These are phyloP conservation scores for Pichia scutulata DNA, from an alignment of 805 yeast genomes.

Conservation along the genomic window DNA sequence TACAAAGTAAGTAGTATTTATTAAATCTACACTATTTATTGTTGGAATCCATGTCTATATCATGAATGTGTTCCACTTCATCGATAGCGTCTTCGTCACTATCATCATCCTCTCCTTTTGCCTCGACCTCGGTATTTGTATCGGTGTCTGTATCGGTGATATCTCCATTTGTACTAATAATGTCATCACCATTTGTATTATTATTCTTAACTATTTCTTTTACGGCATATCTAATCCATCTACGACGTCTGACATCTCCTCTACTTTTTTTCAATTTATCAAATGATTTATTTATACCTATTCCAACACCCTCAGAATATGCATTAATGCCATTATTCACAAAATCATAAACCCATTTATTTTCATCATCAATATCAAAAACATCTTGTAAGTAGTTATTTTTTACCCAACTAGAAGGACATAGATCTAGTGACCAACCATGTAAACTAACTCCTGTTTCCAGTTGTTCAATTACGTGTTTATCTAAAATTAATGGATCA, in stretches of 20 bases:
- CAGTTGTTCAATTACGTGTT: conserved; percentile 8
- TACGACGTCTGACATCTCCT: conserved; percentile 50
- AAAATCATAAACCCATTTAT: conserved; percentile 80
- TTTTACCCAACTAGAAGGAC: conserved; percentile 58
- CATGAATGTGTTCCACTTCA: background rate
- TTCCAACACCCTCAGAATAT: conserved; percentile 19
- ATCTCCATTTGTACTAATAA: background rate
- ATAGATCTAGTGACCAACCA: conserved; percentile 62
- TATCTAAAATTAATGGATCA: conserved; percentile 5
- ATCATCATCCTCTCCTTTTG: background rate
- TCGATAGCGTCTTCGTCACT: background rate
- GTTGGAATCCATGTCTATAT: background rate
- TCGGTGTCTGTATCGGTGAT: background rate
- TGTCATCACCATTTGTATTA: background rate
- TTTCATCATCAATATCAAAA: conserved; percentile 59
- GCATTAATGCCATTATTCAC: conserved; percentile 15
- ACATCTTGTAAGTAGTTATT: conserved; percentile 40
- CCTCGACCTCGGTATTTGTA: background rate
- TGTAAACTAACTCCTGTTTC: conserved; percentile 15
- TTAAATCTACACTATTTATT: no score
- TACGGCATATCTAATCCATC: conserved; percentile 51
- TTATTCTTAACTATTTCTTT: conserved; percentile 13
- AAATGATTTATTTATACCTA: conserved; percentile 16
- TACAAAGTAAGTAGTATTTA: background rate
- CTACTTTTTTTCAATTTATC: conserved; percentile 19